Base-by-base conservation (phyloP, 2,329 filamentous ascomycete genomes). In the Fusarium torulosum region DNA sequence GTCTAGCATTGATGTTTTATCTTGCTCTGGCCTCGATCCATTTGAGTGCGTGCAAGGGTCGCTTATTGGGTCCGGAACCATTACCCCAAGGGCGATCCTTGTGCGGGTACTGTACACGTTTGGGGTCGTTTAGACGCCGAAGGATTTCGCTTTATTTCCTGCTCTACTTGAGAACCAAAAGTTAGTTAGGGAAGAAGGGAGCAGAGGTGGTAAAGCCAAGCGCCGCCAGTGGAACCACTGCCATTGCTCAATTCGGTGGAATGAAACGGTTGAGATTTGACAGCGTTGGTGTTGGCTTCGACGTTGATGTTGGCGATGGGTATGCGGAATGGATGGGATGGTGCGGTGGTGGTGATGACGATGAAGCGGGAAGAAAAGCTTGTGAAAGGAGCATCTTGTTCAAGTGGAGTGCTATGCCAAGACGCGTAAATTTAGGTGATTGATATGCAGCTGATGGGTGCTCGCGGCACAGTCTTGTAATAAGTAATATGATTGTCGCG, bases 391-490 rank as follows among this genome's bases (percentile, higher is more conserved):
- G 38, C 29, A 50, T 55, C 25, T 29, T n/a, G 35, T 37, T 10
- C 31, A 17, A 44, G 59, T 60, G 64, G 64, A 65, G 53, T 43
- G n/a, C 19, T 23, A 46, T 40, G 45, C 41, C 31, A 53, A 52
- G 62, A 51, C 43, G 33, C 40, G 44, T 47, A 61, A 35, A 51
- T 45, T 37, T 41, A 51, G 25, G 53, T 53, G 60, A 51, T 63
- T 67, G 66, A 64, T 70, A 60, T 60, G 65, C 67, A 60, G 59
- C 53, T 50, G 66, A 57, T 58, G 55, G 55, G 31, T 62, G 64
- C 55, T 69, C 60, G 65, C 45, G 65, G 60, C 60, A 69, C 63
- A 57, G 63, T 52, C 27, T 63, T 20, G 20, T 49, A 27, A 58
- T 37, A 37, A 37, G n/a, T 37, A 37, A 37, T 29, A 25, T 44